These are phyloP conservation scores for Pyrenophora seminiperda DNA, from an alignment of 2,329 filamentous ascomycete genomes.

Conservation along the genomic window DNA sequence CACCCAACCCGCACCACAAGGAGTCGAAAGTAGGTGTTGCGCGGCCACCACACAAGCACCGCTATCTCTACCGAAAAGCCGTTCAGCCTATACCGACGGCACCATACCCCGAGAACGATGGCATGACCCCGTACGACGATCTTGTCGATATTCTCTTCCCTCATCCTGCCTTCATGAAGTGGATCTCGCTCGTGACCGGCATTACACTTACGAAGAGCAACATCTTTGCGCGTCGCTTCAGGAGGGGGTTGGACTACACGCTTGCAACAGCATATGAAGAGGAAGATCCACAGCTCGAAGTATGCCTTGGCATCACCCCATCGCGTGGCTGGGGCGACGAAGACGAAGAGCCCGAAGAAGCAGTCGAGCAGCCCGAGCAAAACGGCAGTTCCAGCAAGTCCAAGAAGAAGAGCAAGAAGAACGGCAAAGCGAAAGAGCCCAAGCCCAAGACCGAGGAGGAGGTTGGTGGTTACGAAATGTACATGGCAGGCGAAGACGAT, in stretches of 20 bases:
- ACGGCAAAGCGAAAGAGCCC: slow-evolving; percentile 28
- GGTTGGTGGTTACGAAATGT: slow-evolving; percentile 82
- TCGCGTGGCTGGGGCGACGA: slow-evolving; percentile 82
- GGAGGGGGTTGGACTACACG: slow-evolving; percentile 86
- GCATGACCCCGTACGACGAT: slow-evolving; percentile 65
- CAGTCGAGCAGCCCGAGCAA: slow-evolving; percentile 52
- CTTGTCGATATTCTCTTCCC: slow-evolving; percentile 83
- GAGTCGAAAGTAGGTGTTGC: slow-evolving; percentile 64
- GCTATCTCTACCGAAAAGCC: slow-evolving; percentile 79
- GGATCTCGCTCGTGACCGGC: slow-evolving; percentile 82
- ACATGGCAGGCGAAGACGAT: slow-evolving; percentile 79
- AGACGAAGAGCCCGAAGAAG: slow-evolving; percentile 58
- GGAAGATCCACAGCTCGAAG: slow-evolving; percentile 76
- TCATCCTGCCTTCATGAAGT: slow-evolving; percentile 83
- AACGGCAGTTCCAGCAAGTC: slow-evolving; percentile 37
- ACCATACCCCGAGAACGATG: slow-evolving; percentile 40
- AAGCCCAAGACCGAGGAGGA: slow-evolving; percentile 54
- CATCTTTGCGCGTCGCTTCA: slow-evolving; percentile 83
- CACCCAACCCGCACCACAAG: slow-evolving; percentile 39
- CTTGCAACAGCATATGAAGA: slow-evolving; percentile 82
- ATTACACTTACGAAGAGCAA: slow-evolving; percentile 75
- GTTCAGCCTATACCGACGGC: slow-evolving; percentile 45
- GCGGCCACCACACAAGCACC: slow-evolving; percentile 91
- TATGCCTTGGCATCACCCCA: slow-evolving; percentile 86
- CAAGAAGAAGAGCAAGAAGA: slow-evolving; percentile 29